Conservation (phyloP, 192 early-diverging fungal species). For the Diversispora epigaea region DNA sequence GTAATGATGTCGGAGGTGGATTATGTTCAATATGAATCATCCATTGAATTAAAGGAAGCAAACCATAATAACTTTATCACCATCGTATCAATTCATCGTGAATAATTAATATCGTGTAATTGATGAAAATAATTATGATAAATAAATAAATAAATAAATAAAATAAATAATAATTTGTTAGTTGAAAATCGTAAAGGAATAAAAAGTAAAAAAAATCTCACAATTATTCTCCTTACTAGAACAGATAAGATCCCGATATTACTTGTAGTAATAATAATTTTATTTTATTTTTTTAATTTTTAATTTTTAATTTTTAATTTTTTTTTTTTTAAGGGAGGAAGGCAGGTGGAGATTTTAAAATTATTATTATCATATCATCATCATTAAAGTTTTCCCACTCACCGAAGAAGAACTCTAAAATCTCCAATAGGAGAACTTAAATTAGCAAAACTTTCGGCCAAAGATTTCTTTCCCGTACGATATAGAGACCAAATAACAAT, state of each 20-base stretch:
- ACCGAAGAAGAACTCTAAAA: conserved; percentile 89
- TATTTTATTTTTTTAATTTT: too few relatives aligned
- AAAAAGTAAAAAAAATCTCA: background rate
- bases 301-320: too few relatives aligned
- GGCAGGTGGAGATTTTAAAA: too few relatives aligned
- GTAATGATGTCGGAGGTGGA: conserved; percentile 61
- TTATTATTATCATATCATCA: too few relatives aligned
- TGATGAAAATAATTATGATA: background rate
- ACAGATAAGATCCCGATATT: too few relatives aligned
- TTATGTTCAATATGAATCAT: conserved; percentile 75
- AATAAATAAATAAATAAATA: too few relatives aligned
- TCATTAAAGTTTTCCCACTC: conserved; percentile 40
- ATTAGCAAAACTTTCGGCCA: conserved; percentile 73
- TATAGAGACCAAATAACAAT: conserved; percentile 79
- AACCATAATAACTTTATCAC: conserved; percentile 29
- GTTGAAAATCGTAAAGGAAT: background rate
- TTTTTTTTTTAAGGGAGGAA: too few relatives aligned
- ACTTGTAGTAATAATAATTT: too few relatives aligned
- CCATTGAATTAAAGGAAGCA: conserved; percentile 87
- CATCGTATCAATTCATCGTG: too few relatives aligned
- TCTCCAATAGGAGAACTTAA: conserved; percentile 85
- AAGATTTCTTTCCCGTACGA: conserved; percentile 53
- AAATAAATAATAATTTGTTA: conserved; percentile 46
- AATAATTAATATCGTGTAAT: background rate
- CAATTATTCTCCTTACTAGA: too few relatives aligned